Percentiles rank a stretch among this genome's conserved stretches.
phyloP scores from a whole-genome alignment of 176 grass and related monocot genomes.

The Hordeum vulgare region DNA sequence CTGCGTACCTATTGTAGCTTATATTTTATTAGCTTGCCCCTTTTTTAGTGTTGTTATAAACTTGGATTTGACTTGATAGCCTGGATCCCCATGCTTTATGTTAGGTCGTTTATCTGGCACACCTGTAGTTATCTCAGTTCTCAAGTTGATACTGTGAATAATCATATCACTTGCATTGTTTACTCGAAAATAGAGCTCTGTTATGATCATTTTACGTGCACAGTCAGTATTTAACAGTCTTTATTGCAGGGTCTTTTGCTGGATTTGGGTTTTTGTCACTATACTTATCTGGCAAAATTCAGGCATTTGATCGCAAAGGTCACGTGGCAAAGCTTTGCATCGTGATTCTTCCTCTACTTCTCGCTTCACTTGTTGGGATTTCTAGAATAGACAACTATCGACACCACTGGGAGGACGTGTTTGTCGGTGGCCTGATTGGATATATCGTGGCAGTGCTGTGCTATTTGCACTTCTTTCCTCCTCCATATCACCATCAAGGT shows the following conservation, averaged over 20 bases:
- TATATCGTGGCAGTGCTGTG: conserved; percentile 18
- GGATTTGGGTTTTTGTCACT: conserved; percentile 79
- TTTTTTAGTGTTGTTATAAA: neutral
- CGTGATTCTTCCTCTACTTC: conserved; percentile 66
- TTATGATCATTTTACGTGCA: neutral
- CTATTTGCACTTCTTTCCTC: conserved; percentile 88
- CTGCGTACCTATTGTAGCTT: neutral
- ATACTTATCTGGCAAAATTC: conserved; percentile 74
- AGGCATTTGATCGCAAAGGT: conserved; percentile 52
- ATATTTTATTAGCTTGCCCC: neutral
- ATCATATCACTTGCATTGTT: neutral
- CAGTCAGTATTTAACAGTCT: neutral
- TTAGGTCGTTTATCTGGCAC: neutral
- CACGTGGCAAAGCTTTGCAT: conserved; percentile 86
- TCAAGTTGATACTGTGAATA: neutral
- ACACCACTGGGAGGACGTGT: conserved; percentile 90
- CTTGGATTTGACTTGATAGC: neutral
- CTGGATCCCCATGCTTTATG: neutral
- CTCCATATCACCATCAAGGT: conserved; percentile 71
- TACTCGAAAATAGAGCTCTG: neutral
- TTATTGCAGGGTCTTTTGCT: conserved; percentile 70
- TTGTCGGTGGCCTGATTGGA: conserved; percentile 53
- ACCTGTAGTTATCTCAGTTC: neutral
- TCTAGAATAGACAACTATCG: conserved; percentile 77
- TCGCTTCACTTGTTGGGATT: conserved; percentile 64